These are phyloP conservation scores for Colletotrichum filicis DNA, from an alignment of 2,329 filamentous ascomycete species.

Conservation along the genomic window DNA sequence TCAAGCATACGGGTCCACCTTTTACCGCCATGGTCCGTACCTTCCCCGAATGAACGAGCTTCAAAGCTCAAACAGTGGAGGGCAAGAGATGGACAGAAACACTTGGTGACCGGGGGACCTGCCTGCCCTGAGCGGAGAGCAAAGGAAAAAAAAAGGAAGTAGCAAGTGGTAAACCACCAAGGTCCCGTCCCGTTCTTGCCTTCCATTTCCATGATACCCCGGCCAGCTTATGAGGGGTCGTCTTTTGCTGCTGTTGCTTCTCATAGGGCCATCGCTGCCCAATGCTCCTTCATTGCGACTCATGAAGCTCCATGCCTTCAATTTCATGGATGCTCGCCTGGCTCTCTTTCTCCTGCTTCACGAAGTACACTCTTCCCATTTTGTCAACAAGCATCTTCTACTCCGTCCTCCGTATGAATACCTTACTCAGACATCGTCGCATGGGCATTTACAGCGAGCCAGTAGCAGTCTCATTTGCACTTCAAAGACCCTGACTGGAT, in stretches of 20 bases:
- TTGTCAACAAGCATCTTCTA: not conserved
- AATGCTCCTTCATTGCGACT: conserved; percentile 41
- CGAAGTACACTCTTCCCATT: not conserved
- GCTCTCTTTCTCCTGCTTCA: not conserved
- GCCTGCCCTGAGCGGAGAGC: not conserved
- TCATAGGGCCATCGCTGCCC: conserved; percentile 37
- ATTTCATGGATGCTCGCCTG: conserved; percentile 33
- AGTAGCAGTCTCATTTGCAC: not conserved
- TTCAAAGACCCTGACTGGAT: not conserved
- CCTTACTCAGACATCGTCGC: not conserved
- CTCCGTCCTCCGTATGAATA: not conserved
- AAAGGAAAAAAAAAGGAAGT: not conserved
- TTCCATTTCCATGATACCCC: not conserved
- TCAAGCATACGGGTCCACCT: not conserved
- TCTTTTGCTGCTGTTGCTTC: conserved; percentile 15
- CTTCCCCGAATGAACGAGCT: conserved; percentile 17
- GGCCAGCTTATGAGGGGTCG: conserved; percentile 18
- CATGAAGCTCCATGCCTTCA: conserved; percentile 39
- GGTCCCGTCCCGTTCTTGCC: not conserved
- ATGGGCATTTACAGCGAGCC: not conserved
- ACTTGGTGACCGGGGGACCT: not conserved
- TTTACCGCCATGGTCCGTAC: conserved; percentile 19
- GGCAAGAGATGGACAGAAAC: not conserved
- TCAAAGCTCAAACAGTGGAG: conserved; percentile 18
- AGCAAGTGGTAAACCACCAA: not conserved